Base-by-base conservation (phyloP, 345 rosid species). In the Syzygium grande region DNA sequence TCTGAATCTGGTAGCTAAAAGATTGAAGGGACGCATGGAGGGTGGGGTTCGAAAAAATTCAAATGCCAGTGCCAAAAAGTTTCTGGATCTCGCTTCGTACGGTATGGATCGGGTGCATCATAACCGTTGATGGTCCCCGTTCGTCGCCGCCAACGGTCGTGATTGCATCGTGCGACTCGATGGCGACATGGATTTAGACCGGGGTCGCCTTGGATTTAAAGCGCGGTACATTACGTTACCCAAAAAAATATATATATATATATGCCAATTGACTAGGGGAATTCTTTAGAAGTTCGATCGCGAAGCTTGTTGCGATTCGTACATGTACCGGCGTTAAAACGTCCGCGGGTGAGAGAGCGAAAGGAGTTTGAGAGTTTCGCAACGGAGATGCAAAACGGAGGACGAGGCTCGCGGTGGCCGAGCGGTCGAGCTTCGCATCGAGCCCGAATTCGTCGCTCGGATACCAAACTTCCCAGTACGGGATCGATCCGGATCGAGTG, bases 361-460 rank as follows among this genome's bases (percentile, higher is more conserved):
- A 63, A 4, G 21, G 41, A 65, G 2, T 65, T 65, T 27, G 11
- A 65, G 4, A 3, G 7, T 38, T 61, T 63, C 0, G 21, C 0
- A 29, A 29, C 7, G 77, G 29, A 29, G 65, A 14, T 2, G 77
- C 15, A 5, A 15, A 12, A n/a, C 6, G 0, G 14, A 14, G 38
- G 1, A 6, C 21, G 11, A 65, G 43, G 4, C 16, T 30, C 6
- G 6, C 5, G 2, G 38, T n/a, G 21, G 3, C 11, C 19, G 0
- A 68, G 23, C 6, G 12, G 7, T 17, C 14, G 7, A 73, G 13
- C 4, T 4, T 34, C 7, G 46, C 9, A 34, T 63, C 78, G 23
- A 30, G 4, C 78, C 16, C 2, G 78, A 30, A 29, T 29, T 15
- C 17, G 9, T 29, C 30, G 19, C n/a, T 7, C 7, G 15, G 38